phyloP scores from a whole-genome alignment of 2,329 filamentous ascomycete species.

The Aspergillus puulaauensis region DNA sequence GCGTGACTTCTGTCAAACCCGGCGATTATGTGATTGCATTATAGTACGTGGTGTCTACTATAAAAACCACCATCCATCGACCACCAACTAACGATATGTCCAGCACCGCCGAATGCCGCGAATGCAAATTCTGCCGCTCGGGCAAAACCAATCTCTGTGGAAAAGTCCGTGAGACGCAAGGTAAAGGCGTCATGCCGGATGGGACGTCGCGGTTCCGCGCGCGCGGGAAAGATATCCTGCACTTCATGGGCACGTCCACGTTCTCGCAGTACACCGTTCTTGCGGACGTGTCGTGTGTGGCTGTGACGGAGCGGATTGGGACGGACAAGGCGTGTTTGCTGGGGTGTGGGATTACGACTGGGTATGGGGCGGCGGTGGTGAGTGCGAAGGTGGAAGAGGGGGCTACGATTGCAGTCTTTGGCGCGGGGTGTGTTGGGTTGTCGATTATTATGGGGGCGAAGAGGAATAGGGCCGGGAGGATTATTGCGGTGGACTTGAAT shows the following conservation, averaged over 20 bases:
- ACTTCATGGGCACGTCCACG: slow-evolving; percentile 99
- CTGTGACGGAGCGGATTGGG: slow-evolving; percentile 83
- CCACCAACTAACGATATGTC: slow-evolving; percentile 66
- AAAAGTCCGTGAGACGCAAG: slow-evolving; percentile 97
- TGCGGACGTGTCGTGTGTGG: slow-evolving; percentile 95
- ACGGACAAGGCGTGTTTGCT: slow-evolving; percentile 96
- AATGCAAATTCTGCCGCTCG: slow-evolving; percentile 99
- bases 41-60: slow-evolving; percentile 58
- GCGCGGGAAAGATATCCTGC: slow-evolving; percentile 91
- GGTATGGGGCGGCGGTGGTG: slow-evolving; percentile 92
- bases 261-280: slow-evolving; percentile 99
- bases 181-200: slow-evolving; percentile 94
- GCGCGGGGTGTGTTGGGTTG: slow-evolving; percentile 91
- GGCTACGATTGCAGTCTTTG: slow-evolving; percentile 87
- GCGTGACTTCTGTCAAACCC: slow-evolving; percentile 88
- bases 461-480: slow-evolving; percentile 68
- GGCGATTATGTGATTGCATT: slow-evolving; percentile 90
- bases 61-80: too few relatives aligned
- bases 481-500: slow-evolving; percentile 75
- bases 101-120: slow-evolving; percentile 91
- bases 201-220: slow-evolving; percentile 91
- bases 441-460: slow-evolving; percentile 93
- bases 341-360: slow-evolving; percentile 97
- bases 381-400: slow-evolving; percentile 91
- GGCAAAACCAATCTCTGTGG: slow-evolving; percentile 99